Percentiles rank a stretch among this genome's conserved stretches.
Conservation (phyloP, 257 asterid genomes). For the Marsdenia floribunda region DNA sequence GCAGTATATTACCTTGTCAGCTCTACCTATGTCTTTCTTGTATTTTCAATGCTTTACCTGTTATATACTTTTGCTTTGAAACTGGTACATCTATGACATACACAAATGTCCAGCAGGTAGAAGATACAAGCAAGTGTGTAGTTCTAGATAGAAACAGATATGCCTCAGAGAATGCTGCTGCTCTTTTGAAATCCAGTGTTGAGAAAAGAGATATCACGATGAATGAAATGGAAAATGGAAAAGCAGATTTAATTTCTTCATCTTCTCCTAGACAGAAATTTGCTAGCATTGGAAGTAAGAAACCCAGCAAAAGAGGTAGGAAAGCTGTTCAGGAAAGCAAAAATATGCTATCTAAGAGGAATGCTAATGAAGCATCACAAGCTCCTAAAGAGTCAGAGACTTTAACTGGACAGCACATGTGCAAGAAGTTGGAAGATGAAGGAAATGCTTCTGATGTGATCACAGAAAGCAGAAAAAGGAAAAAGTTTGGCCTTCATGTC, state of each 20-base stretch:
- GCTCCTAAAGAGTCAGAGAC: slow-evolving; percentile 23
- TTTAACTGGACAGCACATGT: slow-evolving; percentile 17
- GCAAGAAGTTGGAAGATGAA: slow-evolving; percentile 20
- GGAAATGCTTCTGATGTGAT: slow-evolving; percentile 15
- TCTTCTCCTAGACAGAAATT: slow-evolving; percentile 17
- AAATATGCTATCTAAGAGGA: slow-evolving; percentile 39
- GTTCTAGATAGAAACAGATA: slow-evolving; percentile 28
- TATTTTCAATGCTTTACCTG: not conserved
- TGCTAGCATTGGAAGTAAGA: slow-evolving; percentile 10
- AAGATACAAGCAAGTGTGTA: slow-evolving; percentile 29
- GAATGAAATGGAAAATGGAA: slow-evolving; percentile 22
- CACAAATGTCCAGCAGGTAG: slow-evolving; percentile 32
- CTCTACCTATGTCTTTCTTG: not conserved
- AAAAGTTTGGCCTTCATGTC: slow-evolving; percentile 19
- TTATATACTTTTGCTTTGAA: not conserved
- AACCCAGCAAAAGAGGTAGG: slow-evolving; percentile 24
- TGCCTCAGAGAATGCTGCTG: slow-evolving; percentile 16
- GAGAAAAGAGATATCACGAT: slow-evolving; percentile 19
- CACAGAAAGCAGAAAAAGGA: slow-evolving; percentile 23
- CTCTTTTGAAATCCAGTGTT: slow-evolving; percentile 13
- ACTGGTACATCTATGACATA: not conserved
- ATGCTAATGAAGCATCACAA: slow-evolving; percentile 23
- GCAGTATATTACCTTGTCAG: slow-evolving; percentile 2
- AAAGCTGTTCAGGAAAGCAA: slow-evolving; percentile 22
- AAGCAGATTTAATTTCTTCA: slow-evolving; percentile 8